A percentile compares a stretch with the other conserved stretches of the same genome.
These are phyloP conservation scores for Plasmodium relictum DNA, from an alignment of 169 alveolate genomes.

Conservation along the genomic window DNA sequence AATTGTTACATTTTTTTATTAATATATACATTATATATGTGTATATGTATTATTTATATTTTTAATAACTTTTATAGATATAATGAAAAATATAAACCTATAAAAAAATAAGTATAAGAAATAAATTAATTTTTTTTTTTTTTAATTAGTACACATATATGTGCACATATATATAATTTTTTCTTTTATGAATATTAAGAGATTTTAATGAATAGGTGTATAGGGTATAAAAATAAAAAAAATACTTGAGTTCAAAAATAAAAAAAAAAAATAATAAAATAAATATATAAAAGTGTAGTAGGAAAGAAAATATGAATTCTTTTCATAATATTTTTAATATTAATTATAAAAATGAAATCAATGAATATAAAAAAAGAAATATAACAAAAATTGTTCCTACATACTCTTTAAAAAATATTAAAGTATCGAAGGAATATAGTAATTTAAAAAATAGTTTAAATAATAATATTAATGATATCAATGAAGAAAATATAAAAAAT, in stretches of 20 bases:
- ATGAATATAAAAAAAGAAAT: constrained; percentile 28
- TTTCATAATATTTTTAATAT: constrained; percentile 28
- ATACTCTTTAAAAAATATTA: constrained; percentile 17
- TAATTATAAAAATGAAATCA: constrained; percentile 25
- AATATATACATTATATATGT: constrained; percentile 9
- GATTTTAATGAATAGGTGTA: background rate
- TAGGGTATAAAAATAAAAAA: background rate
- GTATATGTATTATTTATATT: background rate
- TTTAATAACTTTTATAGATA: constrained; percentile 1
- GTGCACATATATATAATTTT: background rate
- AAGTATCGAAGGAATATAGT: constrained; percentile 10
- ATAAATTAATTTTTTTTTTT: background rate
- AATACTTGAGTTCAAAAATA: background rate
- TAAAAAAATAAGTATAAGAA: background rate
- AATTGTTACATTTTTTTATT: constrained; percentile 3
- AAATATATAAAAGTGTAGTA: background rate
- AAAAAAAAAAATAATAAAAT: constrained; percentile 1
- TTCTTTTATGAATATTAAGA: constrained; percentile 1
- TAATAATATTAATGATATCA: constrained; percentile 13
- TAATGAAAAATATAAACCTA: background rate
- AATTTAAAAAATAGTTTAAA: constrained; percentile 1
- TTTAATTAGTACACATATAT: background rate
- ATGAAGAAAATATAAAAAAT: constrained; percentile 6
- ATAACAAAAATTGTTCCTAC: constrained; percentile 11
- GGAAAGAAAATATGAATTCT: constrained; percentile 34